These are phyloP conservation scores for Prunus kanzakura DNA, from an alignment of 306 rosid genomes.

Conservation along the genomic window DNA sequence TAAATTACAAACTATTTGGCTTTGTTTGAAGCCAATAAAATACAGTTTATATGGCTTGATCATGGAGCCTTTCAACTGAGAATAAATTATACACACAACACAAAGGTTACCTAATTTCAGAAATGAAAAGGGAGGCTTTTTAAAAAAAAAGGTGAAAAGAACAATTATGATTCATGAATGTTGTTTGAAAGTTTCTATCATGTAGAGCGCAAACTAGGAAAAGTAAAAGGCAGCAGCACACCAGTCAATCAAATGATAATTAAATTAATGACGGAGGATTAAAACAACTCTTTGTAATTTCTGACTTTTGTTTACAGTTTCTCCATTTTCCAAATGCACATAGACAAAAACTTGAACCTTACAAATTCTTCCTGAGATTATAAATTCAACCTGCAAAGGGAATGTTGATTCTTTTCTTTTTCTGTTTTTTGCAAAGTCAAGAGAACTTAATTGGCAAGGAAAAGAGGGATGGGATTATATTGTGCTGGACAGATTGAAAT, in stretches of 20 bases:
- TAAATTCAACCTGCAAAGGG: constrained; percentile 8
- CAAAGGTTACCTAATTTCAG: background rate
- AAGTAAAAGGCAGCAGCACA: background rate
- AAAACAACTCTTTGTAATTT: background rate
- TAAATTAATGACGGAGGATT: background rate
- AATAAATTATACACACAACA: background rate
- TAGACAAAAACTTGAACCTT: background rate
- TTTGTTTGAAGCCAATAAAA: background rate
- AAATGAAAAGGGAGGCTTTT: background rate
- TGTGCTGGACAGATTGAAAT: background rate
- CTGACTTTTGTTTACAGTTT: background rate
- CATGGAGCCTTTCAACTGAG: background rate
- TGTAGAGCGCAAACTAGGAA: background rate
- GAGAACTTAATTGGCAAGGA: constrained; percentile 15
- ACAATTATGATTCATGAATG: background rate
- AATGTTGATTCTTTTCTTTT: constrained; percentile 2
- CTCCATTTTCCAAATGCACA: background rate
- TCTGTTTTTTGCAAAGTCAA: constrained; percentile 5
- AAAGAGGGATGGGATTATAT: background rate
- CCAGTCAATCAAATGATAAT: constrained; percentile 3
- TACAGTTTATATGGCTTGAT: background rate
- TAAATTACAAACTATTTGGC: background rate
- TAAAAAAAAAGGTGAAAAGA: too few relatives aligned
- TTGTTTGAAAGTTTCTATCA: constrained; percentile 2
- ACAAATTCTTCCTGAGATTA: background rate